Evolutionary conservation across 495 filamentous ascomycete species (phyloP).

Genomic region (Penicillium samsonianum): DNA sequence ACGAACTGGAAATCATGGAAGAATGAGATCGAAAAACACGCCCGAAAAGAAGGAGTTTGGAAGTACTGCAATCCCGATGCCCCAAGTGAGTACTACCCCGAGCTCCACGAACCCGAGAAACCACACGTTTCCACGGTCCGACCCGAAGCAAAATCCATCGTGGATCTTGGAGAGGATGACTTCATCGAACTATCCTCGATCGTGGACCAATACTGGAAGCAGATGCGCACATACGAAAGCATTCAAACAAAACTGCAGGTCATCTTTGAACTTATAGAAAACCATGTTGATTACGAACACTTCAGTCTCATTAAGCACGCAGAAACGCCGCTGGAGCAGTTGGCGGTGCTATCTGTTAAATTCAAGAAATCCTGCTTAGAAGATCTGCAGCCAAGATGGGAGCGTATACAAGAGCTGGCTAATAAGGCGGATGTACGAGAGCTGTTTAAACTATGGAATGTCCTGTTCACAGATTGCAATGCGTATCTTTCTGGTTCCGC

Average conservation of each 20-base stretch:
- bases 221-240: not conserved
- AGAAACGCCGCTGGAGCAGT: not conserved
- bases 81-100: not conserved
- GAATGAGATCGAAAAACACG: not conserved
- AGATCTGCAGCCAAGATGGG: not conserved
- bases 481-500: not conserved
- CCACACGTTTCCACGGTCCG: conserved; percentile 1
- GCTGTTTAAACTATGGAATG: not conserved
- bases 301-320: not conserved
- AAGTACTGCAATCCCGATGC: not conserved
- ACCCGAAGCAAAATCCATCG: not conserved
- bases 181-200: not conserved
- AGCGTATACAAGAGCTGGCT: not conserved
- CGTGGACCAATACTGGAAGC: not conserved
- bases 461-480: not conserved
- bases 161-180: not conserved
- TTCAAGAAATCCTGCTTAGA: not conserved
- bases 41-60: conserved; percentile 1
- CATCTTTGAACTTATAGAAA: not conserved
- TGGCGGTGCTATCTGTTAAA: not conserved
- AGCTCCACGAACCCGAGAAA: not conserved
- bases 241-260: not conserved
- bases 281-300: not conserved
- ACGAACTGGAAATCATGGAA: not conserved
- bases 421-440: not conserved